Conservation (phyloP, 495 filamentous ascomycete genomes). For the Podospora sp. region DNA sequence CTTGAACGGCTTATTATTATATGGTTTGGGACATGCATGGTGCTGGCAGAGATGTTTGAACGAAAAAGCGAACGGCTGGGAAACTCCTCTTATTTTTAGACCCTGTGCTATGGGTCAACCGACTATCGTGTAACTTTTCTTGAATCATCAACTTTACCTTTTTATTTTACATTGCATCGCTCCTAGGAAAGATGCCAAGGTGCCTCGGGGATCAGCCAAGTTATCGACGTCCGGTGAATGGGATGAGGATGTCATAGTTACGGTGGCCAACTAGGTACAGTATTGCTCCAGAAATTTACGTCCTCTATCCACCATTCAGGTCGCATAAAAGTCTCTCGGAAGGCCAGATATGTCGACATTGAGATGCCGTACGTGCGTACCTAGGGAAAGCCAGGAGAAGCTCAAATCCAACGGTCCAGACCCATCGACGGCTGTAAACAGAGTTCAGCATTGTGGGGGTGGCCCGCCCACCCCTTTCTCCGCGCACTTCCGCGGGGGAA, state of each 20-base stretch:
- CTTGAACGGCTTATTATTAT: not conserved
- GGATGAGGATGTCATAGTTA: too few relatives aligned
- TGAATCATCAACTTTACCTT: not conserved
- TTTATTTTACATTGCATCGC: not conserved
- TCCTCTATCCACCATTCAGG: too few relatives aligned
- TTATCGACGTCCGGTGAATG: too few relatives aligned
- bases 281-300: too few relatives aligned
- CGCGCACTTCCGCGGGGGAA: slow-evolving; percentile 11
- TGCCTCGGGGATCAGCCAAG: too few relatives aligned
- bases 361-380: too few relatives aligned
- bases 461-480: slow-evolving; percentile 13
- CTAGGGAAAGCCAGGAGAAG: too few relatives aligned
- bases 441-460: slow-evolving; percentile 5
- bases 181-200: not conserved
- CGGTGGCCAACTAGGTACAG: too few relatives aligned
- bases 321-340: too few relatives aligned
- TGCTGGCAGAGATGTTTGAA: not conserved
- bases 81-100: not conserved
- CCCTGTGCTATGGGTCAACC: not conserved
- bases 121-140: not conserved
- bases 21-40: not conserved
- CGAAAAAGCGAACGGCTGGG: not conserved
- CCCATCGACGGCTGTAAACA: not conserved
- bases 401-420: not conserved
- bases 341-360: too few relatives aligned